Evolutionary conservation across 495 filamentous ascomycete genomes (phyloP).

Genomic region (Aspergillus hancockii): DNA sequence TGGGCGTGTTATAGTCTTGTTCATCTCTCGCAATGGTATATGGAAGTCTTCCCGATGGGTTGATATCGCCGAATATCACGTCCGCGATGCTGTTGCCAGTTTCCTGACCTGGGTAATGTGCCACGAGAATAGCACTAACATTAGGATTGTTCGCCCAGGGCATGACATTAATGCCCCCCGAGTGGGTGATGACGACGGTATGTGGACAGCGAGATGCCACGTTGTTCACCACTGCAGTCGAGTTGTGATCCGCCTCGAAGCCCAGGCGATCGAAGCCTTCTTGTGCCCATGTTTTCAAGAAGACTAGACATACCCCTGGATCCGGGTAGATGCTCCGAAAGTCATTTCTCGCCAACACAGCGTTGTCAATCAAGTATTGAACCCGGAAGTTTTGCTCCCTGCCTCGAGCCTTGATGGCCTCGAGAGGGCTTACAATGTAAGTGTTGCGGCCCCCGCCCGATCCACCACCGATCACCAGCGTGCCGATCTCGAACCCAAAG

Average conservation of each 20-base stretch:
- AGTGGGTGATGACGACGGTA: neutral
- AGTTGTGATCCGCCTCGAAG: conserved; percentile 51
- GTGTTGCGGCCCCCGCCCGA: conserved; percentile 55
- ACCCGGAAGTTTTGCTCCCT: too few species aligned
- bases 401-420: conserved; percentile 64
- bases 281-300: conserved; percentile 55
- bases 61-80: conserved; percentile 55
- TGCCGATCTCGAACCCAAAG: conserved; percentile 59
- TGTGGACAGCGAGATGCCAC: conserved; percentile 26
- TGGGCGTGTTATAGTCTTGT: conserved; percentile 46
- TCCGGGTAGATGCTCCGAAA: too few species aligned
- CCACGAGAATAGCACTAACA: conserved; percentile 58
- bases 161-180: neutral
- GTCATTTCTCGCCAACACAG: too few species aligned
- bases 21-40: conserved; percentile 66
- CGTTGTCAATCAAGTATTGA: too few species aligned
- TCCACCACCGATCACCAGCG: conserved; percentile 59
- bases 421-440: conserved; percentile 55
- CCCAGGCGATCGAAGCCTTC: conserved; percentile 57
- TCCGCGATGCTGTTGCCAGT: conserved; percentile 51
- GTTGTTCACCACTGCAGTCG: conserved; percentile 53
- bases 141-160: conserved; percentile 28
- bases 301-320: conserved; percentile 62
- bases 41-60: conserved; percentile 61
- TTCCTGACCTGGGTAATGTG: conserved; percentile 60